Base-by-base conservation (phyloP, 1,284 basidiomycete genomes). In the Schizophyllum amplum region DNA sequence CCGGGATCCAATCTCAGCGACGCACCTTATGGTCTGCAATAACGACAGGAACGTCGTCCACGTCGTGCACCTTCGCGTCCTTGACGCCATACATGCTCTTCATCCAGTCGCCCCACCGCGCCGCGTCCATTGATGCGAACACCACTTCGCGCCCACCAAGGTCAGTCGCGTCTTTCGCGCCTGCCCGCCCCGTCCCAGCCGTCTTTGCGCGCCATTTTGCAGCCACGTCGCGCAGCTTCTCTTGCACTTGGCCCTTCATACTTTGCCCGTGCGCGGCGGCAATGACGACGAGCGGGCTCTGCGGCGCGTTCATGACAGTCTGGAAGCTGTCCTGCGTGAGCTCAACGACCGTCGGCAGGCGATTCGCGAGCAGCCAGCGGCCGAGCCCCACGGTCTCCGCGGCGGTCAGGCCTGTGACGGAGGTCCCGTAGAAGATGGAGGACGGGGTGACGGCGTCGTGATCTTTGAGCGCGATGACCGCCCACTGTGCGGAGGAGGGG, bases 71-170 rank as follows among this genome's bases (percentile, higher is more conserved):
- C 0, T 65, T 65, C 51, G 64, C 67, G 21, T 64, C 67, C 56
- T 73, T 72, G 60, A 91, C 72, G 1, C 86, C 85, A 69, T 95
- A 96, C 82, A 92, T 92, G 62, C 83, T 85, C 76, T 89, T 92
- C 71, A 95, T 73, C 92, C 92, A 96, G 55, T 80, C 84, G 20
- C 71, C 76, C 92, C 93, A 95, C 67, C 78, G 80, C 23, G 83
- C 83, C 0, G 75, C 80, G 65, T 96, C 90, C 80, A 95, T 93
- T 83, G 86, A 91, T 6, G 86, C 80, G 70, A 94, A 96, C 55
- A 93, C 80, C 0, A 95, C 86, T 15, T 86, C 82, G 52, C 82
- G 74, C 7, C 69, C 72, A n/a, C 66, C 60, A 2, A 24, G 13
- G 24, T 63, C 53, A 11, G 52, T 27, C 50, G 55, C 47, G 15